Percentiles rank a stretch among this genome's conserved stretches.
These are phyloP conservation scores for Candida andamanensis DNA, from an alignment of 805 yeast species.

Conservation along the genomic window DNA sequence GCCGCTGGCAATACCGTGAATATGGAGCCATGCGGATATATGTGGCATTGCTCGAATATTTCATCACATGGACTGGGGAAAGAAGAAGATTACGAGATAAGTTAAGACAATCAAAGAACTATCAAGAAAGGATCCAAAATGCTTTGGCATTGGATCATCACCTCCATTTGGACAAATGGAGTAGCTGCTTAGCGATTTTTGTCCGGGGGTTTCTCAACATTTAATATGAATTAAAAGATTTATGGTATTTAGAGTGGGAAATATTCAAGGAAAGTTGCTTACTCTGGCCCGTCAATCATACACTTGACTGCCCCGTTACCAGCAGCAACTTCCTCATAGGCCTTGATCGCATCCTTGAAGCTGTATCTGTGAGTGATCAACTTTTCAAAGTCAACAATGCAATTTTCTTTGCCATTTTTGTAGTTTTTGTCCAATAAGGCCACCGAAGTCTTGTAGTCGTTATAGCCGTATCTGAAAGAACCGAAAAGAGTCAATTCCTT, in stretches of 20 bases:
- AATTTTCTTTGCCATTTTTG: slow-evolving; percentile 35
- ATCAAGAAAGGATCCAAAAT: slow-evolving; percentile 57
- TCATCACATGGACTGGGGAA: slow-evolving; percentile 57
- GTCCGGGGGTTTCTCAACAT: too few relatives aligned
- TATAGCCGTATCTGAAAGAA: slow-evolving; percentile 72
- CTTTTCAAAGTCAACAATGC: slow-evolving; percentile 53
- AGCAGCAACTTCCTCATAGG: slow-evolving; percentile 63
- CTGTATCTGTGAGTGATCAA: slow-evolving; percentile 70
- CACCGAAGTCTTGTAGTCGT: slow-evolving; percentile 73
- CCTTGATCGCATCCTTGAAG: slow-evolving; percentile 69
- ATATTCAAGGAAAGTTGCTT: slow-evolving; percentile 1
- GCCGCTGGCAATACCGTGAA: too few relatives aligned
- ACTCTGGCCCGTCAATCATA: slow-evolving; percentile 73
- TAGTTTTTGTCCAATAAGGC: slow-evolving; percentile 56
- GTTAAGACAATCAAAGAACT: slow-evolving; percentile 46
- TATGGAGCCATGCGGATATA: not conserved
- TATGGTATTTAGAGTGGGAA: too few relatives aligned
- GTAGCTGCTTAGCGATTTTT: too few relatives aligned
- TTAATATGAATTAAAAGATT: slow-evolving; percentile 6
- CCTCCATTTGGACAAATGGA: slow-evolving; percentile 63
- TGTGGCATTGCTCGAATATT: slow-evolving; percentile 58
- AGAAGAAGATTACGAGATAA: slow-evolving; percentile 44
- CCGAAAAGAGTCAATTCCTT: slow-evolving; percentile 71
- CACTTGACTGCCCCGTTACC: slow-evolving; percentile 73
- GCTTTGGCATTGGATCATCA: slow-evolving; percentile 55